Conservation (phyloP, 2,329 filamentous ascomycete species). For the Neofusicoccum sp. region DNA sequence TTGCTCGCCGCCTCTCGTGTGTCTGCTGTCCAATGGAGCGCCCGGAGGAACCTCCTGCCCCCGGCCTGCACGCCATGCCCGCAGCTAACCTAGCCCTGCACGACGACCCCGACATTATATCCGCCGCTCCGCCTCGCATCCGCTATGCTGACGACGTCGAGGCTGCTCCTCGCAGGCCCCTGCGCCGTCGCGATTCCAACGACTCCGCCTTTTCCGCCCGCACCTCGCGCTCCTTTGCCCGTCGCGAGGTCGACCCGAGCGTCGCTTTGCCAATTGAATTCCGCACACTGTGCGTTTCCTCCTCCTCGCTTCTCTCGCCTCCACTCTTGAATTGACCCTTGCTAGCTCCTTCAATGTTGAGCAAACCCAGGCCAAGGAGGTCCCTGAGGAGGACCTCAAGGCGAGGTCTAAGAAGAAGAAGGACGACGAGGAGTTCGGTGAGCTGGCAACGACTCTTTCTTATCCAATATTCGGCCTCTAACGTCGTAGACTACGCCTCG, state of each 20-base stretch:
- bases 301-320: neutral
- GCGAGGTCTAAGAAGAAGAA: conserved; percentile 31
- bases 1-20: neutral
- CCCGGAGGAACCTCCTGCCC: neutral
- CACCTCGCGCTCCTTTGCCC: conserved; percentile 36
- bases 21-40: neutral
- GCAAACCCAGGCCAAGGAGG: conserved; percentile 29
- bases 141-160: conserved; percentile 37
- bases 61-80: neutral
- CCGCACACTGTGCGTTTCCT: conserved; percentile 35
- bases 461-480: conserved; percentile 20
- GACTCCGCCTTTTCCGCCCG: conserved; percentile 31
- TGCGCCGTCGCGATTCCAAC: conserved; percentile 20
- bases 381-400: conserved; percentile 19
- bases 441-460: conserved; percentile 14
- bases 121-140: conserved; percentile 21
- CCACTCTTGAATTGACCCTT: conserved; percentile 11
- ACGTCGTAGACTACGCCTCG: conserved; percentile 41
- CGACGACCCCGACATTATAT: neutral
- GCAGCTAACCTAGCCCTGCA: neutral
- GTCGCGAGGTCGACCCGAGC: conserved; percentile 42
- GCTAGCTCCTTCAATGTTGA: conserved; percentile 43
- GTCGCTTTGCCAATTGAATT: conserved; percentile 45
- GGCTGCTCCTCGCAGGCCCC: conserved; percentile 26
- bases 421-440: conserved; percentile 35